A percentile compares a stretch with the other conserved stretches of the same genome.
Conservation (phyloP, 345 rosid species). For the Bruguiera sexangula region DNA sequence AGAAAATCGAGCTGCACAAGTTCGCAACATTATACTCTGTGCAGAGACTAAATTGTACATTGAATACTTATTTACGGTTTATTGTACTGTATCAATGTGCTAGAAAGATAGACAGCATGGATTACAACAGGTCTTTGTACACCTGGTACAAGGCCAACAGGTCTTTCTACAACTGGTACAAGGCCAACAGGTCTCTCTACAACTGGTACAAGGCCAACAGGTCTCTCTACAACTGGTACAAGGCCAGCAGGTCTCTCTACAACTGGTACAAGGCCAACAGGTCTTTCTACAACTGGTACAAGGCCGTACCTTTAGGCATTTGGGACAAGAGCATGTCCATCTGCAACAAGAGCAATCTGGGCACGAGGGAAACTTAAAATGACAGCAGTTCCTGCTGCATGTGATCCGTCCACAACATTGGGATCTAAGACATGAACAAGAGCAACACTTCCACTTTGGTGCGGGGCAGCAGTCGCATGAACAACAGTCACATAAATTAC, state of each 20-base stretch:
- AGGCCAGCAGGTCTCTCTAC: too few species aligned
- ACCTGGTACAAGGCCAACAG: too few species aligned
- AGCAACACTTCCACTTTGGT: conserved; percentile 39
- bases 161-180: too few species aligned
- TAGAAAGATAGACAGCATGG: conserved; percentile 8
- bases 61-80: too few species aligned
- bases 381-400: conserved; percentile 44
- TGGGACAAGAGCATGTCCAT: conserved; percentile 47
- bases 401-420: conserved; percentile 43
- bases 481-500: conserved; percentile 15
- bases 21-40: too few species aligned
- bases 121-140: background rate
- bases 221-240: too few species aligned
- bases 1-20: too few species aligned
- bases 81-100: background rate
- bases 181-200: too few species aligned
- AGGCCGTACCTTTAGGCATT: conserved; percentile 45
- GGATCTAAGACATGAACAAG: conserved; percentile 32
- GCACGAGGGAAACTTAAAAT: conserved; percentile 44
- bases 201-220: too few species aligned
- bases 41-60: too few species aligned
- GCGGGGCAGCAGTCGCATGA: conserved; percentile 24
- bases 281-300: background rate
- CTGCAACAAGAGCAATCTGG: conserved; percentile 33
- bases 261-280: background rate